Base-by-base conservation (phyloP, 2,329 filamentous ascomycete genomes). In the Colletotrichum orchidophilum region DNA sequence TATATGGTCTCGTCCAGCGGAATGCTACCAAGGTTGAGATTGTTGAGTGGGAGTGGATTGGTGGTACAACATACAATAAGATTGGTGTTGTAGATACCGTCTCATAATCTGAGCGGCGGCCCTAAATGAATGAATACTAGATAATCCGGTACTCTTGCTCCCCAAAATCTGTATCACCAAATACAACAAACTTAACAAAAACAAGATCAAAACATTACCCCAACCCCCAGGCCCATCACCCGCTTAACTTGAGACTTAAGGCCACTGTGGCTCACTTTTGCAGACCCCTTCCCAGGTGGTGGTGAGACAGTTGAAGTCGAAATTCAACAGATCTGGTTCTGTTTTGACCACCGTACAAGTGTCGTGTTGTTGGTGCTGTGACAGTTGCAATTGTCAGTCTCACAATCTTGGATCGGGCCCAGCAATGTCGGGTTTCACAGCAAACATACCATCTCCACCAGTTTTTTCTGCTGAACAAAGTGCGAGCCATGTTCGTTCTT, bases 31-130 rank as follows among this genome's bases (percentile, higher is more conserved):
- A 35, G n/a, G 68, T 73, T 11, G 59, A 68, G 39, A 64, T 73
- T 4, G 59, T 68, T 5, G 71, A 72, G 31, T 73, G 71, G 71
- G 60, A 66, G 62, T 73, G 71, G 71, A 68, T 52, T 18, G 69
- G 64, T n/a, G 71, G 69, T n/a, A 73, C 53, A n/a, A 72, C 63
- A 13, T 73, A 73, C 33, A 62, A 63, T 29, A 70, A 67, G 24
- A 61, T 73, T 6, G 71, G 71, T 18, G 60, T 58, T 18, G 46
- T 72, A 18, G 58, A 73, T 2, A 71, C 65, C 3, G 53, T 58
- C n/a, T 61, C 58, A 27, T 70, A 27, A 46, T 26, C 2, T 27
- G 29, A 24, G 52, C 31, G 39, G 39, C 21, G 6, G 39, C 5
- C 8, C 39, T 46, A 46, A 1, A 8, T 21, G 39, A 18, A 3